Evolutionary conservation across 352 stramenopile genomes (phyloP).

Genomic region (Globisporangium takayamanum): DNA sequence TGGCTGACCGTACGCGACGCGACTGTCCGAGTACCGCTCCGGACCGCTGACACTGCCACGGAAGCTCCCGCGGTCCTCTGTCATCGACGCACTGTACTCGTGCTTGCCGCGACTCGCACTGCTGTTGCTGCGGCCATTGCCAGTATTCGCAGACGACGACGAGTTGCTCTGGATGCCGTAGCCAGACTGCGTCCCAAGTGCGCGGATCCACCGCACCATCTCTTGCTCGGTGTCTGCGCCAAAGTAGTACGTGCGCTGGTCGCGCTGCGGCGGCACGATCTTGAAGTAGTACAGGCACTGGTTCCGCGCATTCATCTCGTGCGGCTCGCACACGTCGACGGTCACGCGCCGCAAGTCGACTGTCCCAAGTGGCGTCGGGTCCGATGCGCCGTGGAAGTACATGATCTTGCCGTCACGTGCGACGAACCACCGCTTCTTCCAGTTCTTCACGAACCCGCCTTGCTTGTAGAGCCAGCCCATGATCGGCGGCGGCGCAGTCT

Average conservation of each 20-base stretch:
- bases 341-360: constrained; percentile 53
- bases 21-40: constrained; percentile 17
- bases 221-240: constrained; percentile 60
- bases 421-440: constrained; percentile 84
- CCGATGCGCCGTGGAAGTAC: constrained; percentile 60
- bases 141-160: background rate
- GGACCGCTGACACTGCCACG: background rate
- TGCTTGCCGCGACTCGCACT: background rate
- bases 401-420: constrained; percentile 72
- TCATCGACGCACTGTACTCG: constrained; percentile 5
- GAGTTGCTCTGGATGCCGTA: constrained; percentile 9
- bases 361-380: constrained; percentile 60
- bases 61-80: background rate
- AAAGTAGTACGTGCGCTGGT: constrained; percentile 69
- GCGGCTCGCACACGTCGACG: constrained; percentile 46
- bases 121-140: background rate
- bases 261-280: constrained; percentile 42
- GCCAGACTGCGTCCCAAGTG: constrained; percentile 41
- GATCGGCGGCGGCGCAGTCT: constrained; percentile 28
- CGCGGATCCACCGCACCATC: constrained; percentile 65
- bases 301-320: constrained; percentile 59
- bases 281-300: constrained; percentile 67
- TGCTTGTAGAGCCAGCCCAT: constrained; percentile 76
- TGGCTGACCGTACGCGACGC: constrained; percentile 11
- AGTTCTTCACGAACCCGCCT: constrained; percentile 79